These are phyloP conservation scores for Psilocybe cyanescens DNA, from an alignment of 768 basidiomycete species.

Conservation along the genomic window DNA sequence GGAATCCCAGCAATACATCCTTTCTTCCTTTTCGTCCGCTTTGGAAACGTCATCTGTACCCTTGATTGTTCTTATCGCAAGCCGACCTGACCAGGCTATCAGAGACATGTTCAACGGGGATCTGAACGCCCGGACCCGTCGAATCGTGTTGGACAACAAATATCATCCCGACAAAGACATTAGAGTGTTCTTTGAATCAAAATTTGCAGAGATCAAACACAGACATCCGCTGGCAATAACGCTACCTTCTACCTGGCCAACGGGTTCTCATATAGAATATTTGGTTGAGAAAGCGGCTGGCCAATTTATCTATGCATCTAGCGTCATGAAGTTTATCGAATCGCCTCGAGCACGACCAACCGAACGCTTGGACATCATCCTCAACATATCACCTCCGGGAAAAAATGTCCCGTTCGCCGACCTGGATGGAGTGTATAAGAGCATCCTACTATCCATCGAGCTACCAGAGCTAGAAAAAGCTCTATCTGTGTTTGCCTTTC, in stretches of 20 bases:
- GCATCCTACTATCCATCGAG: not conserved
- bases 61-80: not conserved
- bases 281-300: constrained; percentile 4
- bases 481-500: not conserved
- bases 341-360: not conserved
- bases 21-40: not conserved
- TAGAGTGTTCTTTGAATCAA: not conserved
- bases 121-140: not conserved
- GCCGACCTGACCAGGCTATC: constrained; percentile 2
- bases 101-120: not conserved
- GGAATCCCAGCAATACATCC: not conserved
- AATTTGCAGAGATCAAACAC: constrained; percentile 3
- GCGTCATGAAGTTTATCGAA: constrained; percentile 7
- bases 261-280: not conserved
- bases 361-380: not conserved
- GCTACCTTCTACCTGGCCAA: not conserved
- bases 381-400: not conserved
- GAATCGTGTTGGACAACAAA: constrained; percentile 4
- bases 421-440: not conserved
- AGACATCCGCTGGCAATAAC: not conserved
- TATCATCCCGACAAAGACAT: constrained; percentile 5
- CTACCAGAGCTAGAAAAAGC: not conserved
- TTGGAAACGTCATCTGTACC: not conserved
- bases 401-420: not conserved
- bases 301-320: constrained; percentile 7